Evolutionary conservation across 331 rosid genomes (phyloP).

Genomic region (Malus hybrid): DNA sequence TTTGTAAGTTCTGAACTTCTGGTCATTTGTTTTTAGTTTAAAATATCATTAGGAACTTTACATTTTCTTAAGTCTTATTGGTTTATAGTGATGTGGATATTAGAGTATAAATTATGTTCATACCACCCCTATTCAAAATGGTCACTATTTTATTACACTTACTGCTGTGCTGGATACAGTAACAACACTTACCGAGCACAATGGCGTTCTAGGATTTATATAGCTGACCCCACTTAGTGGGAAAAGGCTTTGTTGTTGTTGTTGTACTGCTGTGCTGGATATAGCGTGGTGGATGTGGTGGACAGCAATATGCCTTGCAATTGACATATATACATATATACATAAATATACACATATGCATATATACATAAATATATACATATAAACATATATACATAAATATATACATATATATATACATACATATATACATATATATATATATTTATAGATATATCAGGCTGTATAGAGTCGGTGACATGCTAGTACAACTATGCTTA

Average conservation of each 20-base stretch:
- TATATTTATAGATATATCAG: background rate
- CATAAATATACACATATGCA: too few species aligned
- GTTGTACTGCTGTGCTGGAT: background rate
- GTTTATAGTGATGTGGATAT: background rate
- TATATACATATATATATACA: too few species aligned
- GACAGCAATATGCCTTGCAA: too few species aligned
- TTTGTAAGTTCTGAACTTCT: constrained; percentile 46
- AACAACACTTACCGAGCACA: too few species aligned
- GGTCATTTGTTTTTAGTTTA: background rate
- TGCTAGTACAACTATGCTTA: background rate
- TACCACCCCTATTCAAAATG: background rate
- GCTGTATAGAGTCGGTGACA: background rate
- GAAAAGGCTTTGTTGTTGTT: too few species aligned
- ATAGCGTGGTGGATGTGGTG: too few species aligned
- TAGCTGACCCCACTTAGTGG: too few species aligned
- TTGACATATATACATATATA: too few species aligned
- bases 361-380: too few species aligned
- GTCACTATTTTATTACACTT: background rate
- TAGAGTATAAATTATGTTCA: background rate
- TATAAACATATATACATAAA: too few species aligned
- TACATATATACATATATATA: too few species aligned
- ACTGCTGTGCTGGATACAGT: background rate
- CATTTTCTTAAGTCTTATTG: background rate
- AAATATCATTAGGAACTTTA: background rate
- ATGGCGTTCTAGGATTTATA: too few species aligned